Base-by-base conservation (phyloP, 768 basidiomycete species). In the Tulasnella sp. region DNA sequence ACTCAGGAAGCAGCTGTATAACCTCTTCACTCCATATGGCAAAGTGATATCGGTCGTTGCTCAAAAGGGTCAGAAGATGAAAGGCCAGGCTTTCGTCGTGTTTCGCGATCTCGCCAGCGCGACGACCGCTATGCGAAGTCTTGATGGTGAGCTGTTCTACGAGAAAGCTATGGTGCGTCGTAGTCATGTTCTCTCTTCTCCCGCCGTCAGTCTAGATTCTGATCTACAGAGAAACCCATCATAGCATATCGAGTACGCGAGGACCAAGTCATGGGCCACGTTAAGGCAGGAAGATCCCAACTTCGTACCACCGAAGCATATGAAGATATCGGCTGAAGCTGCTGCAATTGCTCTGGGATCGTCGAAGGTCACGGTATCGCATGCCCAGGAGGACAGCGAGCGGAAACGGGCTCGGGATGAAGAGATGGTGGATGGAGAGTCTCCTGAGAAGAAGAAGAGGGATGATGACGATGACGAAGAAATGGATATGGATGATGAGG, bases 71-170 rank as follows among this genome's bases (percentile, higher is more conserved):
- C 82, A 86, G 73, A 91, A 89, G 80, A 93, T 92, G 89, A 87
- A 90, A 75, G 95, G 95, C 26, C 95, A 97, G 81, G 96, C 96
- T 1, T 98, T 97, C 81, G 89, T 98, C 78, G 94, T 96, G 77
- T 98, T 97, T 81, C 86, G 87, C 67, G 96, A 98, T 82, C 88
- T 96, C 66, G 87, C 92, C 11, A 88, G 89, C 69, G 93, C 94
- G 72, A 98, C 96, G 5, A 87, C 93, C 69, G 96, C 96, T 40
- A 86, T 98, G 88, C 86, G 96, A 65, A 93, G 90, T 62, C 90
- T 95, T 78, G 91, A 94, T 77, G 96, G 96, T 70, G 92, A 96
- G 87, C 75, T 87, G 34, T 96, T 96, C 81, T 97, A 96, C 78
- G 91, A 94, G 78, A 95, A 94, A 78, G 91, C 92, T 34, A 85